Conservation (phyloP, 2,329 filamentous ascomycete genomes). For the Alternaria panax region DNA sequence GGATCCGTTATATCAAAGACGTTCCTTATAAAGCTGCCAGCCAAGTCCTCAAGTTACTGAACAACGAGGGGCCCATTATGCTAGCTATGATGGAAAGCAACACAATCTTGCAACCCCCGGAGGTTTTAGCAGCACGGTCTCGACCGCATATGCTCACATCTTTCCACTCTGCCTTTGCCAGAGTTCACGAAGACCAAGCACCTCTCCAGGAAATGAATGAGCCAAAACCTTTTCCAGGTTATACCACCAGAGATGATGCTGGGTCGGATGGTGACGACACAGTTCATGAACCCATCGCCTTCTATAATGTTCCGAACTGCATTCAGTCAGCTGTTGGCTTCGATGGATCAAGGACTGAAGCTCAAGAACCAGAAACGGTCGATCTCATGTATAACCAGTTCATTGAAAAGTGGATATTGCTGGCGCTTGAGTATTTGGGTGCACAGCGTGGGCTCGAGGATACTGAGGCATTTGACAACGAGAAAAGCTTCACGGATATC, state of each 20-base stretch:
- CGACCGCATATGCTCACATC: slow-evolving; percentile 28
- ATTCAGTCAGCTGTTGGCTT: slow-evolving; percentile 75
- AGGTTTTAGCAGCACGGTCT: slow-evolving; percentile 49
- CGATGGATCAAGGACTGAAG: slow-evolving; percentile 28
- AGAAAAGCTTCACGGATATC: slow-evolving; percentile 63
- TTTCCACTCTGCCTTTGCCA: slow-evolving; percentile 7
- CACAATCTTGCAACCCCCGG: slow-evolving; percentile 54
- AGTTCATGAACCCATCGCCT: slow-evolving; percentile 75
- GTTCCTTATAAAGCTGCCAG: slow-evolving; percentile 80
- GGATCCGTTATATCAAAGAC: slow-evolving; percentile 77
- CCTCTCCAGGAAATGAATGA: slow-evolving; percentile 13
- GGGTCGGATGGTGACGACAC: slow-evolving; percentile 91
- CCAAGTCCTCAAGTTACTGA: slow-evolving; percentile 68
- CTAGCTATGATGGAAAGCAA: slow-evolving; percentile 38
- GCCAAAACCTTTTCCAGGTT: slow-evolving; percentile 70
- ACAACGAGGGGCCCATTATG: slow-evolving; percentile 63
- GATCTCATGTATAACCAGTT: slow-evolving; percentile 94
- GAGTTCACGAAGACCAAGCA: slow-evolving; percentile 16
- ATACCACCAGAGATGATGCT: slow-evolving; percentile 87
- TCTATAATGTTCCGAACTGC: slow-evolving; percentile 82
- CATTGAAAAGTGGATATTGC: slow-evolving; percentile 79
- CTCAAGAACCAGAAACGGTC: slow-evolving; percentile 70
- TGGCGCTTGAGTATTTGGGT: slow-evolving; percentile 71
- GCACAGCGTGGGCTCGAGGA: slow-evolving; percentile 60
- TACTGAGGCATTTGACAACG: slow-evolving; percentile 60